These are phyloP conservation scores for Paecilomyces sp. DNA, from an alignment of 2,329 filamentous ascomycete genomes.

Conservation along the genomic window DNA sequence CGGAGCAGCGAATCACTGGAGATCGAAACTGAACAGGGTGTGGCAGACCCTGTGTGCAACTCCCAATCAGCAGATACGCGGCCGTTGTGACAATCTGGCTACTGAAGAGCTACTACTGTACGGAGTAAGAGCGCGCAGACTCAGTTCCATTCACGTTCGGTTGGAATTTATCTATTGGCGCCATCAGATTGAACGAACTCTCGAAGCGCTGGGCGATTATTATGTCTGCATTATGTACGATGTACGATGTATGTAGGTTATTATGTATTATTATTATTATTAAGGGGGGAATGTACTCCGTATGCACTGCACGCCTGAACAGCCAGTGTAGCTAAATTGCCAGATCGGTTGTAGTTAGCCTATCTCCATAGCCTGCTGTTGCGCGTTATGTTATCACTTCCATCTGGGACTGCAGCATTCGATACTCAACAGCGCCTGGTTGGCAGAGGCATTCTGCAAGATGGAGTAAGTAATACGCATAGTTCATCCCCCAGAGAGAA, in stretches of 20 bases:
- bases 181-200: neutral
- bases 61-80: neutral
- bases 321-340: neutral
- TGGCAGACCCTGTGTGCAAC: neutral
- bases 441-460: neutral
- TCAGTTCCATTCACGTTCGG: neutral
- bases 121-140: neutral
- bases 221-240: neutral
- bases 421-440: neutral
- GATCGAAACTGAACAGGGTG: neutral
- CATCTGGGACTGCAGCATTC: neutral
- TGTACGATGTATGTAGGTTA: neutral
- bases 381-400: neutral
- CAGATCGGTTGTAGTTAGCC: neutral
- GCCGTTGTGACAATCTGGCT: neutral
- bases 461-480: neutral
- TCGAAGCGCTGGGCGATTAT: neutral
- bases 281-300: neutral
- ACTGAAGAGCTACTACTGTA: neutral
- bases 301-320: neutral
- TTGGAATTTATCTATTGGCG: neutral
- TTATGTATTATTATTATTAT: neutral
- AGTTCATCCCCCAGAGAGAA: neutral
- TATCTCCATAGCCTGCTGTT: neutral
- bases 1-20: neutral